These are phyloP conservation scores for Hericium alpestre DNA, from an alignment of 768 basidiomycete species.

Conservation along the genomic window DNA sequence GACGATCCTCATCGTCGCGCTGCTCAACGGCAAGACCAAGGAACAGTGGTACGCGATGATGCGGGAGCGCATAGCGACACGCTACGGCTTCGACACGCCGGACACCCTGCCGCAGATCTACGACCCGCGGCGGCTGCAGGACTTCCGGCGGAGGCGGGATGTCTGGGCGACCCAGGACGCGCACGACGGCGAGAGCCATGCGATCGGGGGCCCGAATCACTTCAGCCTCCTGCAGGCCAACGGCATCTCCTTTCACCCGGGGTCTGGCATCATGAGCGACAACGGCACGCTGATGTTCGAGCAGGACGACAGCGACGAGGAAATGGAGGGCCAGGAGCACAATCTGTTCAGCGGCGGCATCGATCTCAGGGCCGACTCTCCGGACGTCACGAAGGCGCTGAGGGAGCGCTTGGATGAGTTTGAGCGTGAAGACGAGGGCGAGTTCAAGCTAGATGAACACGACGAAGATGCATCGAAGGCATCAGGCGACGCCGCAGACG, in stretches of 20 bases:
- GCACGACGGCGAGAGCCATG: slow-evolving; percentile 12
- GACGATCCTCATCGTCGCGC: slow-evolving; percentile 86
- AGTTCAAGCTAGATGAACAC: slow-evolving; percentile 16
- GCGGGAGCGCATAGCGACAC: slow-evolving; percentile 63
- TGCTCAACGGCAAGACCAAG: slow-evolving; percentile 78
- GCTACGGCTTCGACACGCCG: slow-evolving; percentile 74
- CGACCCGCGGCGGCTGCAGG: slow-evolving; percentile 47
- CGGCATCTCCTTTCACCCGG: slow-evolving; percentile 58
- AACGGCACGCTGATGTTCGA: slow-evolving; percentile 50
- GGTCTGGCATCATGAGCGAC: slow-evolving; percentile 40
- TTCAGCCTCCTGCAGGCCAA: background rate
- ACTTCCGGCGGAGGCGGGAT: slow-evolving; percentile 53
- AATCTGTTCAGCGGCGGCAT: background rate
- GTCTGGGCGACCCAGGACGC: slow-evolving; percentile 38
- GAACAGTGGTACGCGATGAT: slow-evolving; percentile 93
- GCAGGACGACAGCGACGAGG: slow-evolving; percentile 48
- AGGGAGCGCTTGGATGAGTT: slow-evolving; percentile 56
- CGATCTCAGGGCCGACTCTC: slow-evolving; percentile 16
- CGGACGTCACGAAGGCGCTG: slow-evolving; percentile 46
- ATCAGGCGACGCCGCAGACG: slow-evolving; percentile 10
- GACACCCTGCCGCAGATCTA: slow-evolving; percentile 67
- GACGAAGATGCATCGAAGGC: slow-evolving; percentile 18
- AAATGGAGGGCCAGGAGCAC: slow-evolving; percentile 28
- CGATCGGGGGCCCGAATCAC: background rate
- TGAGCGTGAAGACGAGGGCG: slow-evolving; percentile 33